phyloP scores from a whole-genome alignment of 306 rosid genomes.

The Quercus dentata region DNA sequence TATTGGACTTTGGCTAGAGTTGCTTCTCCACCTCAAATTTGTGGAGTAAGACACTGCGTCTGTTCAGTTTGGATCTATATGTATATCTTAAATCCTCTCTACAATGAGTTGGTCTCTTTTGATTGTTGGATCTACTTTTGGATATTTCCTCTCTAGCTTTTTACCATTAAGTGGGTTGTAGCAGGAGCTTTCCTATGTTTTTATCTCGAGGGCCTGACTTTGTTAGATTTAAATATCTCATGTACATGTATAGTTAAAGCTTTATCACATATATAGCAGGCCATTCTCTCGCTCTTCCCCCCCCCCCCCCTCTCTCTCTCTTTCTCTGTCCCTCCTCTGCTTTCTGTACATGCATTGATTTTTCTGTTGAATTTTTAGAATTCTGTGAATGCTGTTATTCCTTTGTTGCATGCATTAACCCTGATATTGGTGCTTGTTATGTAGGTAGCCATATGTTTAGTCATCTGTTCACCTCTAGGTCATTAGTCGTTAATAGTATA shows the following conservation, averaged over 20 bases:
- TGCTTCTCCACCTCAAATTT: too few species aligned
- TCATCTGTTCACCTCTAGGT: background rate
- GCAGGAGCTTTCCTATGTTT: background rate
- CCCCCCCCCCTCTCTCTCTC: too few species aligned
- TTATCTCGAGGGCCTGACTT: background rate
- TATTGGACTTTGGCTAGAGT: too few species aligned
- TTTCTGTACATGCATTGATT: background rate
- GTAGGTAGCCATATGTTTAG: background rate
- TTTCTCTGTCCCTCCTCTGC: background rate
- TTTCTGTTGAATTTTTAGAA: background rate
- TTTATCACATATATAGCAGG: background rate
- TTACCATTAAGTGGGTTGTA: background rate
- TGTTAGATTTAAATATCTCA: background rate
- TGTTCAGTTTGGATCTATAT: background rate
- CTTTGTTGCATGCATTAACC: conserved; percentile 7
- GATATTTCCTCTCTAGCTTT: too few species aligned
- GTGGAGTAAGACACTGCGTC: background rate
- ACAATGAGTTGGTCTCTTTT: background rate
- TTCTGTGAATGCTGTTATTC: conserved; percentile 12
- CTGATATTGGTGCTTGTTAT: conserved; percentile 3
- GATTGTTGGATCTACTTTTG: background rate
- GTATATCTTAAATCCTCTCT: background rate
- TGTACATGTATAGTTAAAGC: background rate
- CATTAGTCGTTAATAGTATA: background rate
- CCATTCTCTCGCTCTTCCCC: background rate